These are phyloP conservation scores for Puccinellia tenuiflora DNA, from an alignment of 176 grass and related monocot species.

Conservation along the genomic window DNA sequence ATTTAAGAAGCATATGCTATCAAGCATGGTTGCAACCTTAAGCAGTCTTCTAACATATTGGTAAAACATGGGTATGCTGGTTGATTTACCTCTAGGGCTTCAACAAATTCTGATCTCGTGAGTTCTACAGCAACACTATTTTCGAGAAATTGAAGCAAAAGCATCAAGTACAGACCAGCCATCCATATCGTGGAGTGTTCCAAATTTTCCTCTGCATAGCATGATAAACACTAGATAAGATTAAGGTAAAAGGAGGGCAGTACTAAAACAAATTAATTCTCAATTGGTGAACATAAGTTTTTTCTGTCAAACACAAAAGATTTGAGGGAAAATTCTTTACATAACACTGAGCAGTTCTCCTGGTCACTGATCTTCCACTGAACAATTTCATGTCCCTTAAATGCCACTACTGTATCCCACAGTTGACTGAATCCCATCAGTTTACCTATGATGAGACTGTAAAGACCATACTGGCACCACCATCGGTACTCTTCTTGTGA, in stretches of 20 bases:
- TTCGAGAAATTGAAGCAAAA: slow-evolving; percentile 91
- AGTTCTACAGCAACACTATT: slow-evolving; percentile 89
- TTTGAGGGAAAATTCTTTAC: not conserved
- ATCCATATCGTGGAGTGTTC: slow-evolving; percentile 80
- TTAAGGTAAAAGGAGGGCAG: not conserved
- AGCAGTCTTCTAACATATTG: not conserved
- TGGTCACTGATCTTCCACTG: not conserved
- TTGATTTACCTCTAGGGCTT: slow-evolving; percentile 81
- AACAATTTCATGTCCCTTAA: not conserved
- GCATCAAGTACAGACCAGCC: slow-evolving; percentile 78
- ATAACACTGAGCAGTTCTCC: not conserved
- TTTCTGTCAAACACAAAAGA: not conserved
- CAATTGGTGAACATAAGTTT: not conserved
- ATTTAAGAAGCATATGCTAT: not conserved
- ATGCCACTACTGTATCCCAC: not conserved
- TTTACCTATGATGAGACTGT: not conserved
- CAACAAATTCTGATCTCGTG: slow-evolving; percentile 90
- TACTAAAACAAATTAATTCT: not conserved
- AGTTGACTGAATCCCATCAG: not conserved
- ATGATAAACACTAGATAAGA: slow-evolving; percentile 3
- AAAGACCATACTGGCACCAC: not conserved
- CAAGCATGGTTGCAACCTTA: not conserved
- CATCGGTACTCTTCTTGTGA: not conserved
- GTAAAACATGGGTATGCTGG: slow-evolving; percentile 2
- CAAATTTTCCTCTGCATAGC: slow-evolving; percentile 74